These are phyloP conservation scores for Pilaira anomala DNA, from an alignment of 192 early-diverging fungal species.

Conservation along the genomic window DNA sequence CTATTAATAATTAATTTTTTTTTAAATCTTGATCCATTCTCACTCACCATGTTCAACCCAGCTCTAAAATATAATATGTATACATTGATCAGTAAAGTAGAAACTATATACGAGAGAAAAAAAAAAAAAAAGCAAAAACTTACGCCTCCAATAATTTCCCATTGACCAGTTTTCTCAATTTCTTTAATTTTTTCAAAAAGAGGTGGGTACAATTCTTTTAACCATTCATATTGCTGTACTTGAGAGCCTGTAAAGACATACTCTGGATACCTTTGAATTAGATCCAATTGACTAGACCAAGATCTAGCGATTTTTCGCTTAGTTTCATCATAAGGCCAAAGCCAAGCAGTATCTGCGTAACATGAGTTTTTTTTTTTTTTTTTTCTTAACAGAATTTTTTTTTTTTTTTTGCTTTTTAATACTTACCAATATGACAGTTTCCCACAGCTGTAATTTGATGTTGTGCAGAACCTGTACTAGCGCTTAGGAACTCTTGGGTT, in stretches of 20 bases:
- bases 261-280: slow-evolving; percentile 84
- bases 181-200: slow-evolving; percentile 78
- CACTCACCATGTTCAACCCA: slow-evolving; percentile 77
- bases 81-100: not conserved
- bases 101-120: not conserved
- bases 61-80: slow-evolving; percentile 43
- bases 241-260: slow-evolving; percentile 93
- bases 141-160: slow-evolving; percentile 88
- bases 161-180: slow-evolving; percentile 68
- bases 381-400: no score
- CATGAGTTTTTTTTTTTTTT: no score
- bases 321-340: slow-evolving; percentile 97
- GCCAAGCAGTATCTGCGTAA: slow-evolving; percentile 81
- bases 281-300: slow-evolving; percentile 76
- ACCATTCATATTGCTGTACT: slow-evolving; percentile 98
- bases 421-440: slow-evolving; percentile 64
- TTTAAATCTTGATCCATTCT: no score
- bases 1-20: no score
- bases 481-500: slow-evolving; percentile 61
- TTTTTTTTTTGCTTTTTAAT: no score
- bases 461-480: slow-evolving; percentile 50
- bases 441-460: slow-evolving; percentile 88
- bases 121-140: slow-evolving; percentile 10
- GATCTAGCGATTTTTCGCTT: slow-evolving; percentile 89
- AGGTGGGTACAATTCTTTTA: slow-evolving; percentile 76